A percentile compares a stretch with the other conserved stretches of the same genome.
phyloP scores from a whole-genome alignment of 2,329 filamentous ascomycete species.

The Venturia aucupariae region DNA sequence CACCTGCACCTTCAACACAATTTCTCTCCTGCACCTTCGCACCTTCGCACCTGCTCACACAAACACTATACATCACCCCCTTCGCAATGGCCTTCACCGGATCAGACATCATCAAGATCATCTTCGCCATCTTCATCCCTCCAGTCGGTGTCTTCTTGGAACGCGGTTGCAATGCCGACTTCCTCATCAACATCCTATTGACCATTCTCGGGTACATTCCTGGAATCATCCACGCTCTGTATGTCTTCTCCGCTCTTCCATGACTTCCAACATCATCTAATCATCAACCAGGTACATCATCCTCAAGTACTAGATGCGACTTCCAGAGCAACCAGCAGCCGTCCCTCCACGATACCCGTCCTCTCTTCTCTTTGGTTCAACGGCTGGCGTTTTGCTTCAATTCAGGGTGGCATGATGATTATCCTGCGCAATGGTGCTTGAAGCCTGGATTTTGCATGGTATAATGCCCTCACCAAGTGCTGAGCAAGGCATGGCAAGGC shows the following conservation, averaged over 20 bases:
- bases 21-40: too few species aligned
- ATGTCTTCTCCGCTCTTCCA: slow-evolving; percentile 33
- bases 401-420: background rate
- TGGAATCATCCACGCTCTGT: slow-evolving; percentile 87
- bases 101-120: slow-evolving; percentile 68
- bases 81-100: slow-evolving; percentile 52
- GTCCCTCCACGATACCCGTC: background rate
- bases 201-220: slow-evolving; percentile 65
- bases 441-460: background rate
- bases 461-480: background rate
- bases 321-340: background rate
- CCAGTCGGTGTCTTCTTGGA: slow-evolving; percentile 91
- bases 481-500: background rate
- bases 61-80: slow-evolving; percentile 8
- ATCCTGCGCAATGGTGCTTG: background rate
- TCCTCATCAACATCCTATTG: slow-evolving; percentile 64
- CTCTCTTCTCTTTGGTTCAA: background rate
- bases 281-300: slow-evolving; percentile 60
- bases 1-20: background rate
- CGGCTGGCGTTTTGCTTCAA: background rate
- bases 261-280: slow-evolving; percentile 15
- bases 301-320: slow-evolving; percentile 61
- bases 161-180: slow-evolving; percentile 76
- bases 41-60: slow-evolving; percentile 13
- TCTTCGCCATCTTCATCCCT: slow-evolving; percentile 82